A percentile compares a stretch with the other conserved stretches of the same genome.
These are phyloP conservation scores for Entelexis paramagnoliae DNA, from an alignment of 1,139 yeast species.

Conservation along the genomic window DNA sequence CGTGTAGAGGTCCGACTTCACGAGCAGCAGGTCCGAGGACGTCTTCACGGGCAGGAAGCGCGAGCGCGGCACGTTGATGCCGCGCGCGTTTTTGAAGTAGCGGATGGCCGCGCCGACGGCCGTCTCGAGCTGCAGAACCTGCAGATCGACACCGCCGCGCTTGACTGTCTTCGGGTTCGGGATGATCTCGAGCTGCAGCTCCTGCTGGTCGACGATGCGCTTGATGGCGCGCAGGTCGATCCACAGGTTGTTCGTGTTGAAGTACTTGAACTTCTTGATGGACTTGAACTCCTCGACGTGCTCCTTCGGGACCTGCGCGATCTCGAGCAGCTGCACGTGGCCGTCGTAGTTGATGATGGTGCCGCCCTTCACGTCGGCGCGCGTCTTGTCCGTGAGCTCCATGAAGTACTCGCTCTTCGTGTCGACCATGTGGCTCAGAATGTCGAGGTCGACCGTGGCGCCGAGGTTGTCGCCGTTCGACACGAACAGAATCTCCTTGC, in stretches of 20 bases:
- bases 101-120: slow-evolving; percentile 99
- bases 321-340: slow-evolving; percentile 84
- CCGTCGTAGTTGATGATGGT: slow-evolving; percentile 95
- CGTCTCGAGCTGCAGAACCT: slow-evolving; percentile 90
- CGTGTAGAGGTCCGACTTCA: slow-evolving; percentile 88
- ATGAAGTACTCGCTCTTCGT: slow-evolving; percentile 87
- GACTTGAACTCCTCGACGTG: slow-evolving; percentile 97
- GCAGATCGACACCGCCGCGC: slow-evolving; percentile 64
- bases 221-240: slow-evolving; percentile 89
- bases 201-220: slow-evolving; percentile 76
- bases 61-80: slow-evolving; percentile 96
- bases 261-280: slow-evolving; percentile 93
- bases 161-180: slow-evolving; percentile 83
- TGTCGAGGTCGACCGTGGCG: slow-evolving; percentile 90
- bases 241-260: slow-evolving; percentile 97
- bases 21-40: slow-evolving; percentile 84
- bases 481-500: slow-evolving; percentile 88
- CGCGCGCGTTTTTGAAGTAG: slow-evolving; percentile 90
- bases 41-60: slow-evolving; percentile 98
- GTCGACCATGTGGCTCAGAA: slow-evolving; percentile 85
- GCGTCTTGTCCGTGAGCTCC: slow-evolving; percentile 97
- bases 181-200: slow-evolving; percentile 83
- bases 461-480: slow-evolving; percentile 98
- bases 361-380: slow-evolving; percentile 99
- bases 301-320: slow-evolving; percentile 98